Base-by-base conservation (phyloP, 108 stramenopile species). In the Thalassiosira profunda region DNA sequence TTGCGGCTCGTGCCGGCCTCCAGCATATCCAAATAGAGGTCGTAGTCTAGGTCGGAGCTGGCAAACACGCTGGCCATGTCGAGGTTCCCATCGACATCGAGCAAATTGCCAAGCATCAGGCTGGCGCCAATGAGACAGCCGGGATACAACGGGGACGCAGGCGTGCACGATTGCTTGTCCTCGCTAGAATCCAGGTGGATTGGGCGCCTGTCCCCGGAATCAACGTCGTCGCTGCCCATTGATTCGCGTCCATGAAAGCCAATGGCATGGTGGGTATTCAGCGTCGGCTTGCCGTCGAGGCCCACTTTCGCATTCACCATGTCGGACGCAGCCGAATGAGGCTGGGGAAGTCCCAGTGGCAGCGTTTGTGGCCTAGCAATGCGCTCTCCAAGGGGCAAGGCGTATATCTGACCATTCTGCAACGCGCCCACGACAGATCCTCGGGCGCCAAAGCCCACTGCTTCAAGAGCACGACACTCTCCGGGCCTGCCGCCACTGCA, bases 351-450 rank as follows among this genome's bases (percentile, higher is more conserved):
- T 23, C 58, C 74, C 42, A 72, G 64, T 23, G 51, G 76, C 30
- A 37, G 31, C 20, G 24, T 38, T 34, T 62, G 52, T 34, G 29
- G 70, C 21, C 44, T 71, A n/a, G 70, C 57, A 52, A 38, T 26
- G 40, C 53, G 80, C 58, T 30, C 64, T 8, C 87, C 85, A 21
- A 91, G 43, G 17, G 88, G 90, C 56, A 94, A 68, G 15, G 93
- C 90, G 63, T 83, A 94, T 1, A 94, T 71, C 35, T 94, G 85
- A 5, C 93, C 93, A 80, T 61, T 82, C 15, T 79, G 45, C 38
- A 91, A 52, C 0, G 86, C 62, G 23, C 86, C 86, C 43, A 94
- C 84, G 51, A 94, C 76, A 8, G 88, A 77, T 30, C 49, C 64
- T 41, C 59, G 73, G 41, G 14, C 73, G 18, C 38, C 58, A 23